Evolutionary conservation across 352 stramenopile species (phyloP), one percentile per base, ranked within the genome.

Genomic region (Plasmopara viticola): DNA sequence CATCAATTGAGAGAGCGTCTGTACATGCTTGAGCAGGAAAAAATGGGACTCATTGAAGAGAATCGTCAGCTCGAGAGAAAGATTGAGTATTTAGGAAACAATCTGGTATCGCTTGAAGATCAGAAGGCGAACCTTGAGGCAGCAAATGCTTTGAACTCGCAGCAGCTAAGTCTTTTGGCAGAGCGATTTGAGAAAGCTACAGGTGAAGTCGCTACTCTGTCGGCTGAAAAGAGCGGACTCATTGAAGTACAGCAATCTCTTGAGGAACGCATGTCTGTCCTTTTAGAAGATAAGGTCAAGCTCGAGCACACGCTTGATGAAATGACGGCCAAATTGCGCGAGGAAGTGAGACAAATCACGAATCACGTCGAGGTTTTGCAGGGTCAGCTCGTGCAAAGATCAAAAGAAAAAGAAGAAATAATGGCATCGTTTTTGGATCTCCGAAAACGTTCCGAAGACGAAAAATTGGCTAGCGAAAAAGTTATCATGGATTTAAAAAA

Each of bases 1-100:
- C 71, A 79, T 17, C 58, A 79, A 30, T 40, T 77, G 15, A 64
- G 60, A 20, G 72, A 76, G 28, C 62, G 68, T n/a, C 56, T 75
- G 8, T 69, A 70, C 43, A 68, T 74, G 49, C 58, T 75, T 6
- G 70, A 78, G 43, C 64, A 72, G 41, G 74, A 77, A 44, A 82
- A 79, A 10, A 63, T 60, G 8, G 44, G 44, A 14, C 51, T 82
- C 14, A 56, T 68, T 15, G 66, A 69, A 14, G 65, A 67, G 34
- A 66, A 79, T 17, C n/a, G 55, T 9, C 64, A 70, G 45, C 60
- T 73, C 9, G 66, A 78, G 44, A 47, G 50, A 28, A 65, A 55
- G 0, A 68, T 75, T n/a, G 38, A 63, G 14, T 41, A 53, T 17
- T 50, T 82, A 13, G 48, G 80, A 58, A 44, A 44, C n/a, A 73